These are phyloP conservation scores for Cylindrotheca closterium DNA, from an alignment of 108 stramenopile genomes.

Conservation along the genomic window DNA sequence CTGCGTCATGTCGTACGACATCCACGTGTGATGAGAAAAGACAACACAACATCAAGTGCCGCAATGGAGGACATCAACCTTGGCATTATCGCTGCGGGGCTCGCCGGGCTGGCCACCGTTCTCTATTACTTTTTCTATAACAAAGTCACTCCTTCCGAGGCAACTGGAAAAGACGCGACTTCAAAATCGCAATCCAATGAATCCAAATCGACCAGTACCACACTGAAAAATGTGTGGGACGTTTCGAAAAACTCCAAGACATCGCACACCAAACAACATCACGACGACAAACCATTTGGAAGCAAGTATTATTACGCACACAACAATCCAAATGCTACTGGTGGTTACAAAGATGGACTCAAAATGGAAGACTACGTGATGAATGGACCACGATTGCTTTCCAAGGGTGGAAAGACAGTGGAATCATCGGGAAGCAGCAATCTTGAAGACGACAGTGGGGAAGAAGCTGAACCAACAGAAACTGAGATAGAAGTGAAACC, in stretches of 20 bases:
- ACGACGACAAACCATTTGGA: conserved; percentile 66
- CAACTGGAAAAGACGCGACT: neutral
- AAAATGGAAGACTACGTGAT: conserved; percentile 79
- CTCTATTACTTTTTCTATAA: neutral
- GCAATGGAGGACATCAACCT: neutral
- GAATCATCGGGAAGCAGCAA: neutral
- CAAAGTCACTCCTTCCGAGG: neutral
- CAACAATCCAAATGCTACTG: conserved; percentile 62
- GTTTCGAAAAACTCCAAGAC: conserved; percentile 3
- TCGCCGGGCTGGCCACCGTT: neutral
- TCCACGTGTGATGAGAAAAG: too few species aligned
- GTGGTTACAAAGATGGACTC: conserved; percentile 84
- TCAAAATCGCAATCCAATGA: neutral
- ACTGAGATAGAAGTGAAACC: neutral
- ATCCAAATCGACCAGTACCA: neutral
- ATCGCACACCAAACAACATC: neutral
- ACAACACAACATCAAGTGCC: too few species aligned
- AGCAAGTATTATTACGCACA: conserved; percentile 86
- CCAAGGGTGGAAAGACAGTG: conserved; percentile 49
- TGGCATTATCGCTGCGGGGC: neutral
- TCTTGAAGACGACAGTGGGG: neutral
- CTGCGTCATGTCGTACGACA: too few species aligned
- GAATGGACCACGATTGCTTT: conserved; percentile 76
- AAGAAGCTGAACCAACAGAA: conserved; percentile 5
- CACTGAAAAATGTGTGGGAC: conserved; percentile 20